Percentiles rank a stretch among this genome's conserved stretches.
Evolutionary conservation across 2,329 filamentous ascomycete genomes (phyloP).

Genomic region (Hypoxylon sp.): DNA sequence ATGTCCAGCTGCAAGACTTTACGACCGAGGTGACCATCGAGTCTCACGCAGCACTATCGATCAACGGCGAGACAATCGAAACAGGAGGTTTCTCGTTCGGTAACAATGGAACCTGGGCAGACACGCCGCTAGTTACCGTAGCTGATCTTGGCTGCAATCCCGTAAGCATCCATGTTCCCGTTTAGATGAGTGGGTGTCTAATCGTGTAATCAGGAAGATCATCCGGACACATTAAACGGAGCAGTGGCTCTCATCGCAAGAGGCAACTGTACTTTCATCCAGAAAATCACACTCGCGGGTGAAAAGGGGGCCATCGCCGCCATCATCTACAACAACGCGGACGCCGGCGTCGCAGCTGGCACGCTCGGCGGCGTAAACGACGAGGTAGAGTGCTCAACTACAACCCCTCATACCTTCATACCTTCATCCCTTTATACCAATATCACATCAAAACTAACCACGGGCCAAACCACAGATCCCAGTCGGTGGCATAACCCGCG

Average conservation of each 20-base stretch:
- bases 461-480: conserved; percentile 56
- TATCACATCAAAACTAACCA: conserved; percentile 16
- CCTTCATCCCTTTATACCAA: no score
- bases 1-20: conserved; percentile 53
- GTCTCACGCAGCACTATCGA: conserved; percentile 41
- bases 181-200: not conserved
- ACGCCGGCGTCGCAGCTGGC: conserved; percentile 61
- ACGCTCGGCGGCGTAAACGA: conserved; percentile 64
- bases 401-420: not conserved
- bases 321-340: conserved; percentile 71
- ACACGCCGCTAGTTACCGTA: conserved; percentile 60
- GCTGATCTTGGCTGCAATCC: conserved; percentile 65
- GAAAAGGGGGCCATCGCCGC: conserved; percentile 68
- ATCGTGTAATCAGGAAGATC: conserved; percentile 58
- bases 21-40: conserved; percentile 49
- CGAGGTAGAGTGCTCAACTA: conserved; percentile 44
- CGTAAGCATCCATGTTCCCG: conserved; percentile 33
- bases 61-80: conserved; percentile 45
- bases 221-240: conserved; percentile 62
- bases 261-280: conserved; percentile 69
- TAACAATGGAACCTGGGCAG: conserved; percentile 55
- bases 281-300: conserved; percentile 68
- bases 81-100: conserved; percentile 59
- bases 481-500: conserved; percentile 63
- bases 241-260: conserved; percentile 70